Evolutionary conservation across 1,139 yeast genomes (phyloP).

Genomic region (Geotrichum cucujoidarum): DNA sequence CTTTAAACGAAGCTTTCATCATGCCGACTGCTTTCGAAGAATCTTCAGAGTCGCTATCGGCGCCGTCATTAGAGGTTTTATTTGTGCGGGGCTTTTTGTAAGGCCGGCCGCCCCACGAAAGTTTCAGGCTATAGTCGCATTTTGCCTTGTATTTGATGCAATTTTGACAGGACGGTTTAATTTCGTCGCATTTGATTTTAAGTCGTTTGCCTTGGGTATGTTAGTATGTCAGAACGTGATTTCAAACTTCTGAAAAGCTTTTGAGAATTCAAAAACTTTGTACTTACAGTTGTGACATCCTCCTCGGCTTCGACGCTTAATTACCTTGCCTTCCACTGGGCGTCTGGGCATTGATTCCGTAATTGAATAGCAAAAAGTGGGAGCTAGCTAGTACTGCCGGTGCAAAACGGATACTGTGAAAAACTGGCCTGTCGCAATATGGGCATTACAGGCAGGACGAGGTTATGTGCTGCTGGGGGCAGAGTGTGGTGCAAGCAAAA

Average conservation of each 20-base stretch:
- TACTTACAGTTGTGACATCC: conserved; percentile 35
- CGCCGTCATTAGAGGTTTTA: background rate
- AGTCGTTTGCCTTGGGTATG: conserved; percentile 24
- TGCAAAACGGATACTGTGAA: too few species aligned
- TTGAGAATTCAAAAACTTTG: background rate
- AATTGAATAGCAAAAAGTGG: conserved; percentile 39
- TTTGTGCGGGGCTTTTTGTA: conserved; percentile 39
- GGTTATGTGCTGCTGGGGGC: too few species aligned
- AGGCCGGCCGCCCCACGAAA: conserved; percentile 79
- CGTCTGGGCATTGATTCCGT: conserved; percentile 33
- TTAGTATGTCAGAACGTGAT: background rate
- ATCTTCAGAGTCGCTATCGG: background rate
- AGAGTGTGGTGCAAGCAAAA: too few species aligned
- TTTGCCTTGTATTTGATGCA: conserved; percentile 47
- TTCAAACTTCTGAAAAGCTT: background rate
- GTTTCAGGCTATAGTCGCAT: conserved; percentile 63
- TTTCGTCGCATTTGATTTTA: conserved; percentile 53
- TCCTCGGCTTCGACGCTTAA: conserved; percentile 30
- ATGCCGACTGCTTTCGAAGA: background rate
- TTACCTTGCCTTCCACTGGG: conserved; percentile 23
- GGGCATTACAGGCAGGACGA: too few species aligned
- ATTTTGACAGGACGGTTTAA: conserved; percentile 58
- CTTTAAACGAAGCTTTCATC: conserved; percentile 15
- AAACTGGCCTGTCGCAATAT: too few species aligned
- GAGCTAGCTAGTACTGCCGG: too few species aligned